phyloP scores from a whole-genome alignment of 148 eudicot genomes.

The Simmondsia chinensis region DNA sequence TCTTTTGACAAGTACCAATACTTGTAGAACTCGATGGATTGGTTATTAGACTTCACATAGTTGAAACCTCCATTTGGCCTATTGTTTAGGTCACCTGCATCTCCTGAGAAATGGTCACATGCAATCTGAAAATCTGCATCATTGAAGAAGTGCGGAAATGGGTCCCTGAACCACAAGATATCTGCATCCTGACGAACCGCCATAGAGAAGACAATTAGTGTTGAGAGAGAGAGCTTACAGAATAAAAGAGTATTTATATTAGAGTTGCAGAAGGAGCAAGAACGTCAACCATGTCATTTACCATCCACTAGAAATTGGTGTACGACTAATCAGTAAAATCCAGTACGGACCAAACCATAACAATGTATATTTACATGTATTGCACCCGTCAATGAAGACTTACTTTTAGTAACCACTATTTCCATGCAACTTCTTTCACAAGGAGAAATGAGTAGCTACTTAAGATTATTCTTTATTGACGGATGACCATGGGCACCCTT shows the following conservation, averaged over 20 bases:
- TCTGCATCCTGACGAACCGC: conserved; percentile 41
- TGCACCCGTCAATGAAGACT: too few species aligned
- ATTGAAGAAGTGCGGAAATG: conserved; percentile 33
- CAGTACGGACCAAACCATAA: too few species aligned
- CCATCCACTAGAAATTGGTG: not conserved
- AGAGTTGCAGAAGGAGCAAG: too few species aligned
- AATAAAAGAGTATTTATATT: not conserved
- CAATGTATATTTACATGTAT: too few species aligned
- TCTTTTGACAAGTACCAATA: conserved; percentile 33
- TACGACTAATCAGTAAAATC: not conserved
- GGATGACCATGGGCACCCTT: too few species aligned
- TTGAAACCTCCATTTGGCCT: conserved; percentile 51
- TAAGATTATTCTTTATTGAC: too few species aligned
- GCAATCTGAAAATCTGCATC: conserved; percentile 63
- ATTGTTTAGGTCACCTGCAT: conserved; percentile 29
- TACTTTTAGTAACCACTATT: too few species aligned
- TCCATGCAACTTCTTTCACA: too few species aligned
- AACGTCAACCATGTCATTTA: too few species aligned
- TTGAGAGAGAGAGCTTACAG: not conserved
- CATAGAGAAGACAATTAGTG: conserved; percentile 1
- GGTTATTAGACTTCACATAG: conserved; percentile 46
- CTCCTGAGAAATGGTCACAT: conserved; percentile 39
- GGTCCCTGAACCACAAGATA: conserved; percentile 66
- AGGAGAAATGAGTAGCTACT: too few species aligned
- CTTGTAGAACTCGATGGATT: conserved; percentile 38